Conservation (phyloP, 192 early-diverging fungal genomes). For the Chytriomyces hyalinus region DNA sequence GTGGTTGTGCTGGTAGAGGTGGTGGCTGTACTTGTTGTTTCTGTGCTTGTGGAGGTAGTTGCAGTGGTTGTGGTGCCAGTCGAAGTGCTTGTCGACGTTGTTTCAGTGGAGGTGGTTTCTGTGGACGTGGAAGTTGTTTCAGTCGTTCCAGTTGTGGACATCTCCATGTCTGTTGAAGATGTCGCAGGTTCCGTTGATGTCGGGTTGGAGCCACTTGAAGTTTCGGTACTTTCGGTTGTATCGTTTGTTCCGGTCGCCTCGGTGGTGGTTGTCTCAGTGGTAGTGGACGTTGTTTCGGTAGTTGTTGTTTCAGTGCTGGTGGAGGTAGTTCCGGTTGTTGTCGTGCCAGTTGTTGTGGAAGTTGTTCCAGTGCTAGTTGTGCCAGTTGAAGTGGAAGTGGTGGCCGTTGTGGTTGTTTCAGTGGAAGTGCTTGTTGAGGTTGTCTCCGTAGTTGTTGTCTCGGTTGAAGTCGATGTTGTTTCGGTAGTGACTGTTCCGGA, state of each 20-base stretch:
- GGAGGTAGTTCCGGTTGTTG: constrained; percentile 8
- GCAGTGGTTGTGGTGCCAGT: background rate
- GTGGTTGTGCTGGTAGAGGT: background rate
- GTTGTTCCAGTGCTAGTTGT: constrained; percentile 14
- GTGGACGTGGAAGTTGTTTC: background rate
- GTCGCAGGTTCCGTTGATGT: background rate
- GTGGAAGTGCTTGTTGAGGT: background rate
- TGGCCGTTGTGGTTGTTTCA: background rate
- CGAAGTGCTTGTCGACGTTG: background rate
- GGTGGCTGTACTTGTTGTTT: background rate
- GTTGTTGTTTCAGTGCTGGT: constrained; percentile 43
- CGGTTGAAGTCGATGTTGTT: background rate
- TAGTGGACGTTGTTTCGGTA: background rate
- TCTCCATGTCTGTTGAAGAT: background rate
- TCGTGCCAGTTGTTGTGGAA: constrained; percentile 32
- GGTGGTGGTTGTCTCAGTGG: background rate
- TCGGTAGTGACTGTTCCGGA: background rate
- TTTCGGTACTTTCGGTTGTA: background rate
- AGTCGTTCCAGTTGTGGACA: background rate
- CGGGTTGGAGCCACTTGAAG: background rate
- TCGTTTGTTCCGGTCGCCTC: background rate
- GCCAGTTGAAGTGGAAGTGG: constrained; percentile 10
- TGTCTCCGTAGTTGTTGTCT: background rate
- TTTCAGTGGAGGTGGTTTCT: background rate
- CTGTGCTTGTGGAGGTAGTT: background rate